phyloP scores from a whole-genome alignment of 2,329 filamentous ascomycete genomes.

The Albophoma yamanashiensis region DNA sequence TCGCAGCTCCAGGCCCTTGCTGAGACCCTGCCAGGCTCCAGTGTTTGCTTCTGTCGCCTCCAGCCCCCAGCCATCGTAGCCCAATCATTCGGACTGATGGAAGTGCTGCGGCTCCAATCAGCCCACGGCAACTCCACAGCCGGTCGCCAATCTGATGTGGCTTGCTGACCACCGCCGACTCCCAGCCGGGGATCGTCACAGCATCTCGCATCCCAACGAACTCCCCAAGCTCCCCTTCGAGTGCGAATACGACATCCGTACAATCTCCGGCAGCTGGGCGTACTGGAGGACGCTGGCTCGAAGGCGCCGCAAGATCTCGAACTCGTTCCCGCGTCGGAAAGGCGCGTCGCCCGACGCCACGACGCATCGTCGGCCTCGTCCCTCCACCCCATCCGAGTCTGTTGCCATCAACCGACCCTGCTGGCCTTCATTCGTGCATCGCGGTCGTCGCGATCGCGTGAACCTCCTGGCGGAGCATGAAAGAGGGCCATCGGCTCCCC shows the following conservation, averaged over 20 bases:
- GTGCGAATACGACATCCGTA: too few species aligned
- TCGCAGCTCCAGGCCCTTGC: neutral
- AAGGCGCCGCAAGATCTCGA: neutral
- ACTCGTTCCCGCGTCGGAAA: neutral
- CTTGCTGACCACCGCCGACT: neutral
- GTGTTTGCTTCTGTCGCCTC: neutral
- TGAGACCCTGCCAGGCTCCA: neutral
- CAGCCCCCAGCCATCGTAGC: neutral
- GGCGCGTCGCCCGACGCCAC: neutral
- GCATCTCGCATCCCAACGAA: neutral
- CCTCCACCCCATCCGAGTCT: neutral
- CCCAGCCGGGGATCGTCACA: neutral
- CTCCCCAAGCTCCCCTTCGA: neutral
- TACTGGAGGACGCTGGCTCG: neutral
- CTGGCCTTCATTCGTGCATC: neutral
- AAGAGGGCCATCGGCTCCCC: conserved; percentile 14
- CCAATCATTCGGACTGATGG: neutral
- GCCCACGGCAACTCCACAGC: neutral
- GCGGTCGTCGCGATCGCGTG: neutral
- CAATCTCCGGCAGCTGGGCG: neutral
- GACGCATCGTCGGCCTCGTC: neutral
- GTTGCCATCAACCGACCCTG: neutral
- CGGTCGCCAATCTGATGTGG: neutral
- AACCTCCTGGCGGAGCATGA: conserved; percentile 10
- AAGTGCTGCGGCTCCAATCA: neutral